Base-by-base conservation (phyloP, 2,329 filamentous ascomycete genomes). In the Fusarium robinianum region DNA sequence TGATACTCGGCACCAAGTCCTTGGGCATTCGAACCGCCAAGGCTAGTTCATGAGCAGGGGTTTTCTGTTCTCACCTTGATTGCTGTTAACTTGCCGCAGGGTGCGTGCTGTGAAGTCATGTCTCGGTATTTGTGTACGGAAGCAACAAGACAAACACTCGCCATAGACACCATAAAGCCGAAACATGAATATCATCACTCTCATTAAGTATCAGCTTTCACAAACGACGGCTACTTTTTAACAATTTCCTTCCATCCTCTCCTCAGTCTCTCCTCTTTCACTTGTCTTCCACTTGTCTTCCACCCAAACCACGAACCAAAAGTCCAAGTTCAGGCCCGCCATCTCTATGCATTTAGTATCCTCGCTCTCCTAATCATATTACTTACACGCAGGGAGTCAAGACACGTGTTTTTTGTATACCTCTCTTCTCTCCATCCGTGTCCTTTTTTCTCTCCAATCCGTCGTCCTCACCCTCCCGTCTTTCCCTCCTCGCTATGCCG, bases 151-250 rank as follows among this genome's bases (percentile, higher is more conserved):
- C 16, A 9, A 6, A 8, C 14, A 6, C 10, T 22, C 17, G 18
- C n/a, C 11, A n/a, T 12, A 23, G 34, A 27, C 27, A 33, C 35
- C 23, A 29, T 36, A 15, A n/a, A 35, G 12, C 32, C 22, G 23
- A 8, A 35, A 40, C 31, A 38, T 39, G 40, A 49, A 54, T 45
- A 45, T 55, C 51, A 49, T 61, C 57, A 53, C 43, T 61, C 47
- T 58, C 51, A 53, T 59, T 47, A 44, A 41, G 37, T 47, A 40
- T 41, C 43, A 46, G 41, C 26, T 41, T 23, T 38, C 26, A 30
- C 24, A 29, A 43, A 46, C 35, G 26, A 51, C 27, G 49, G 24
- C 40, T 30, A 18, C 32, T 41, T 16, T 16, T 21, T 31, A 27
- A 35, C 51, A 49, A 46, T 56, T 39, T 46, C 32, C 36, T 22